These are phyloP conservation scores for Yamadazyma dendronema DNA, from an alignment of 1,139 yeast species.

Conservation along the genomic window DNA sequence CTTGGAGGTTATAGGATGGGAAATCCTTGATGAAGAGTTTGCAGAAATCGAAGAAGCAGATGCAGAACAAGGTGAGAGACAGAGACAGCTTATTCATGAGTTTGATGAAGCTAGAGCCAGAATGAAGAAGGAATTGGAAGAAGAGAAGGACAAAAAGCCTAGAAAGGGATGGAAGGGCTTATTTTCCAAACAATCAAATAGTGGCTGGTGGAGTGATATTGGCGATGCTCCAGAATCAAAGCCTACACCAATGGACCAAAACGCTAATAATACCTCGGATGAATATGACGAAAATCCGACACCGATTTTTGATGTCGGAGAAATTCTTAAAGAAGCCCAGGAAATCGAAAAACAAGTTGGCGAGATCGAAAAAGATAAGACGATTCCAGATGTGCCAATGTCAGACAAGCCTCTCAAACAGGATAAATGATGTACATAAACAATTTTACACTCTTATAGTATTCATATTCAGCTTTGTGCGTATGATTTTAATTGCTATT, in stretches of 20 bases:
- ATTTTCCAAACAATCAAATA: slow-evolving; percentile 75
- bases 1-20: slow-evolving; percentile 68
- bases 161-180: slow-evolving; percentile 58
- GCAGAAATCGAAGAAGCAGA: slow-evolving; percentile 96
- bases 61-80: slow-evolving; percentile 80
- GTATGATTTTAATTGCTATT: too few species aligned
- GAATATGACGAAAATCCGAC: slow-evolving; percentile 16
- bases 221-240: slow-evolving; percentile 26
- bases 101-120: slow-evolving; percentile 81
- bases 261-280: slow-evolving; percentile 2
- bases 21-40: slow-evolving; percentile 84
- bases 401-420: not conserved
- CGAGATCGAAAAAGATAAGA: not conserved
- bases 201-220: slow-evolving; percentile 86
- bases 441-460: too few species aligned
- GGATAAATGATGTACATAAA: not conserved
- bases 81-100: slow-evolving; percentile 75
- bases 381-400: slow-evolving; percentile 5
- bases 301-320: slow-evolving; percentile 45
- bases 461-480: too few species aligned
- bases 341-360: slow-evolving; percentile 32
- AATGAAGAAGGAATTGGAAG: slow-evolving; percentile 37
- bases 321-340: slow-evolving; percentile 44
- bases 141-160: slow-evolving; percentile 25
- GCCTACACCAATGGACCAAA: slow-evolving; percentile 2